Base-by-base conservation (phyloP, 306 rosid species). In the Begonia loranthoides region DNA sequence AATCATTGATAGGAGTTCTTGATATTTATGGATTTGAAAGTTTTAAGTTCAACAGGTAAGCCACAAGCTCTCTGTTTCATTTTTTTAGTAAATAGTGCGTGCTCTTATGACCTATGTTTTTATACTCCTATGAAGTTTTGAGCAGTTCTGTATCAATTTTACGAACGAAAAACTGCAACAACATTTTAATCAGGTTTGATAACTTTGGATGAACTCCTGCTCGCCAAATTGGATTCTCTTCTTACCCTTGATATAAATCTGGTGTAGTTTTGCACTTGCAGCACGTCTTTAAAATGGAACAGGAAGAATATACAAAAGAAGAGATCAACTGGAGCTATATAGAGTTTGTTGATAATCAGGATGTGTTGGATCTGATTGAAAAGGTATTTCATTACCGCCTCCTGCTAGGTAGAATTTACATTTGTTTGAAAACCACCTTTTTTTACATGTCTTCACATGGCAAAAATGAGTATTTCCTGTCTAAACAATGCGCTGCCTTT, bases 261-360 rank as follows among this genome's bases (percentile, higher is more conserved):
- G 28, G 59, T 41, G 50, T 52, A 51, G 52, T 61, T 69, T 67
- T 49, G 58, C 62, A 33, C 39, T 53, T 83, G 73, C 86, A 92
- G 99, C 99, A 92, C 63, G 99, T 92, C 61, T 92, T 92, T 54
- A 92, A 92, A 82, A 92, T 87, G 99, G 99, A 92, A 73, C 99
- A 92, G 75, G 99, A 92, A 74, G 99, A 92, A 68, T 92, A 92
- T 70, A 92, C 99, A 28, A 92, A 92, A 66, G 96, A 92, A 76
- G 81, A 79, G 68, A 92, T 92, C 15, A 36, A 92, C 71, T 92
- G 99, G 99, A 92, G 99, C 77, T 92, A 92, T 82, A 92, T 92
- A 28, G 99, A 87, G 67, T 92, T 92, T 73, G 94, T 92, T 64
- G 99, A 92, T 62, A 92, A 92, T 75, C 96, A 92, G 73, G 99